Percentiles rank a stretch among this genome's conserved stretches.
Evolutionary conservation across 805 yeast genomes (phyloP).

Genomic region (Saccharomycopsis capsularis): DNA sequence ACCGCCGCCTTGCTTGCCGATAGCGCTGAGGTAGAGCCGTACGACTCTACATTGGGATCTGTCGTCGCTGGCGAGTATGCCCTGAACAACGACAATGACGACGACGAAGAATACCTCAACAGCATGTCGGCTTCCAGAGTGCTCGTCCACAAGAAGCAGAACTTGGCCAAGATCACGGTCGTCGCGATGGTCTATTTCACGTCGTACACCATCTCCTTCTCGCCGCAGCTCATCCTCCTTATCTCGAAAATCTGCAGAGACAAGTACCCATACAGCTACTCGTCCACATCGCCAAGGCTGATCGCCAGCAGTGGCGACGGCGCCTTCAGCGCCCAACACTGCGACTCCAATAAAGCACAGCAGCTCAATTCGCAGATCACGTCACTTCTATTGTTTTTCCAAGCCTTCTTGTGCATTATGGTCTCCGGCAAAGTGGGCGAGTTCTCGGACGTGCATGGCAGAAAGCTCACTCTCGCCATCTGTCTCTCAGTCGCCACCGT

Average conservation of each 20-base stretch:
- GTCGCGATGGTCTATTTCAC: constrained; percentile 38
- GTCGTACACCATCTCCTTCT: constrained; percentile 33
- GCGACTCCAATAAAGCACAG: constrained; percentile 38
- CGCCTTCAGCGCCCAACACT: constrained; percentile 21
- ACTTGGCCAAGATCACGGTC: constrained; percentile 42
- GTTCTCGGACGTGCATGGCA: constrained; percentile 56
- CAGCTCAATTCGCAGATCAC: constrained; percentile 41
- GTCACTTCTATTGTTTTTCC: constrained; percentile 35
- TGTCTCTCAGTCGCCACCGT: constrained; percentile 26
- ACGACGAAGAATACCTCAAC: constrained; percentile 1
- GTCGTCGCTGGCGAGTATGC: not conserved
- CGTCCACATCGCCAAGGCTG: constrained; percentile 10
- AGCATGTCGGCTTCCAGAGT: constrained; percentile 1
- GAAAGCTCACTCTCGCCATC: constrained; percentile 42
- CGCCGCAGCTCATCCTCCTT: constrained; percentile 33
- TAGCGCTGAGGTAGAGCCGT: too few species aligned
- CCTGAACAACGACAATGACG: not conserved
- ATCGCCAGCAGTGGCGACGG: not conserved
- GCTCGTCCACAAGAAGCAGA: constrained; percentile 48
- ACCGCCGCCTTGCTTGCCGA: too few species aligned
- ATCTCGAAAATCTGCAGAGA: constrained; percentile 37
- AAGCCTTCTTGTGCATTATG: constrained; percentile 41
- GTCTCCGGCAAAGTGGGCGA: constrained; percentile 60
- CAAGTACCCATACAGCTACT: constrained; percentile 30
- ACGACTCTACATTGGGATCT: too few species aligned